Evolutionary conservation across 148 eudicot species (phyloP), one percentile per base, ranked within the genome.

Genomic region (Gaultheria prostrata): DNA sequence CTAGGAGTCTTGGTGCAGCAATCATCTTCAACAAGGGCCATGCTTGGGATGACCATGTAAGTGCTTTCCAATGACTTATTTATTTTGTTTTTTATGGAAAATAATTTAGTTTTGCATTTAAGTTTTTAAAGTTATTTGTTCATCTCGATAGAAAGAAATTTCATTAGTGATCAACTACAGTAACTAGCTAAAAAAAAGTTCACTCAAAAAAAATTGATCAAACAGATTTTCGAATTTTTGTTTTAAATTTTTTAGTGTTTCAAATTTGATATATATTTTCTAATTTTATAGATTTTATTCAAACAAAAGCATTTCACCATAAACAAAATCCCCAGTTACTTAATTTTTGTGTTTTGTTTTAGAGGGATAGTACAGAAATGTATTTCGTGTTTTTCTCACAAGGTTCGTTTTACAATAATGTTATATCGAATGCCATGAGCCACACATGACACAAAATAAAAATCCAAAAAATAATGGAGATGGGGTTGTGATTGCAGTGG

Each of bases 21-120:
- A 78, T 78, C 80, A 90, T 92, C 87, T 92, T 69, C 89, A 92
- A 92, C 92, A 82, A 82, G 83, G 12, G 81, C 76, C 91, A 85
- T 17, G 91, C 90, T 20, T 92, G 95, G 95, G 21, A 84, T 77
- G 95, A 92, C 59, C 95, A 92, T 13, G 95, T 91, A 88, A 90
- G 90, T 43, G 7, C 39, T 43, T 65, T 26, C 30, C 12, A 26
- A 6, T 26, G 3, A 49, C 32, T 49, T 3, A 49, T 48, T 76
- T 49, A 74, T 8, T 21, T 6, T 46, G 10, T 2, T 12, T 14
- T 72, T 72, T 30, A 17, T 5, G 43, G 43, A 39, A 72, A 61
- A 61, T 61, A 2, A 6, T 21, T 61, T 61, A 61, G 28, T 18
- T 56, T 18, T n/a, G 3, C 3, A 8, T 61, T 61, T 3, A 8